These are phyloP conservation scores for Eucalyptus pumila DNA, from an alignment of 345 rosid genomes.

Conservation along the genomic window DNA sequence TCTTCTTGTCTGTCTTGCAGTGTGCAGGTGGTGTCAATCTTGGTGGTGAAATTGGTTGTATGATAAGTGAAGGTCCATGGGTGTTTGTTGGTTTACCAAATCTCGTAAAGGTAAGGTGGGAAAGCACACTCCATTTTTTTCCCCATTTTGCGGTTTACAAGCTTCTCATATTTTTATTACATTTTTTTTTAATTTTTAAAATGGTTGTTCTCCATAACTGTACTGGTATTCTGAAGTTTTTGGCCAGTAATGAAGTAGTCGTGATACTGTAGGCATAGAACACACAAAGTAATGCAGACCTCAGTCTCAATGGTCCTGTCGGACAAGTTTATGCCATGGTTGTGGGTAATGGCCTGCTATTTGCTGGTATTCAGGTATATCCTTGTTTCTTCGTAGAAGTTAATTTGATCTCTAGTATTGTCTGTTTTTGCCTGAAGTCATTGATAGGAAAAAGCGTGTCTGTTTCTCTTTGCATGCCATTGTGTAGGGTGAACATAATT, in stretches of 20 bases:
- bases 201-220: neutral
- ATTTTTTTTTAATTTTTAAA: neutral
- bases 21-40: conserved; percentile 49
- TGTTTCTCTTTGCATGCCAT: neutral
- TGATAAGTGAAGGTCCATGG: conserved; percentile 96
- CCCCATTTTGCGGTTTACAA: neutral
- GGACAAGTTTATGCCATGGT: conserved; percentile 90
- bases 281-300: conserved; percentile 55
- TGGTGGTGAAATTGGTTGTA: conserved; percentile 90
- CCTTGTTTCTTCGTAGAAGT: neutral
- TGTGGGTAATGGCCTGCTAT: conserved; percentile 74
- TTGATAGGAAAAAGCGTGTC: neutral
- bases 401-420: neutral
- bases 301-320: conserved; percentile 80
- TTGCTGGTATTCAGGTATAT: conserved; percentile 86
- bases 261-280: conserved; percentile 68
- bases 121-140: neutral
- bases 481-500: neutral
- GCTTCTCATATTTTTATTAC: neutral
- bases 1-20: conserved; percentile 16
- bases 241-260: neutral
- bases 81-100: conserved; percentile 82
- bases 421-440: neutral
- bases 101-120: conserved; percentile 61
- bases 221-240: neutral